Percentiles rank a stretch among this genome's conserved stretches.
phyloP scores from a whole-genome alignment of 352 stramenopile species.

The Pythium brassicae region DNA sequence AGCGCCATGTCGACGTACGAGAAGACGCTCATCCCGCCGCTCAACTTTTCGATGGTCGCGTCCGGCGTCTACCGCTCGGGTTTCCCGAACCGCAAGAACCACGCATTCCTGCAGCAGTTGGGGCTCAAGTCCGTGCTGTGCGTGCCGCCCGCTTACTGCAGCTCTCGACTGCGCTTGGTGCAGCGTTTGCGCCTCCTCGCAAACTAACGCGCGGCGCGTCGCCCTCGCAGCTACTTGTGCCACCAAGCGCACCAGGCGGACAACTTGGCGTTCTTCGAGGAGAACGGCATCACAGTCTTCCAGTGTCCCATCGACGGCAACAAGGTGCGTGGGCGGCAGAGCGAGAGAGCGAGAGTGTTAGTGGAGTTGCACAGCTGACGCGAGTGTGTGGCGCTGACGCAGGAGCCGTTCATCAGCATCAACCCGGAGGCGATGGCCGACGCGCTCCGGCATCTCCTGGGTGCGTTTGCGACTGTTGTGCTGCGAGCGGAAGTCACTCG shows the following conservation, averaged over 20 bases:
- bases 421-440: conserved; percentile 77
- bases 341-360: neutral
- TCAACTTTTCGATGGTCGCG: conserved; percentile 90
- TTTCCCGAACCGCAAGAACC: conserved; percentile 87
- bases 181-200: too few species aligned
- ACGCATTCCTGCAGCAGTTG: conserved; percentile 82
- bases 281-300: conserved; percentile 77
- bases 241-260: conserved; percentile 81
- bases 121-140: conserved; percentile 84
- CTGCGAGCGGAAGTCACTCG: too few species aligned
- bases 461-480: conserved; percentile 19
- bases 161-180: too few species aligned
- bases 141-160: conserved; percentile 15
- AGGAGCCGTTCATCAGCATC: conserved; percentile 89
- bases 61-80: conserved; percentile 85
- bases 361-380: neutral
- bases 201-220: too few species aligned
- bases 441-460: conserved; percentile 71
- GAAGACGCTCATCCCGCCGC: conserved; percentile 84
- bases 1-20: conserved; percentile 75
- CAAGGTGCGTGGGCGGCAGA: conserved; percentile 46
- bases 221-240: conserved; percentile 55
- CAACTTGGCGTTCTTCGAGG: conserved; percentile 80
- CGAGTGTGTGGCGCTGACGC: neutral
- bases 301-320: conserved; percentile 87